Percentiles rank a stretch among this genome's conserved stretches.
Conservation (phyloP, 2,329 filamentous ascomycete genomes). For the Penicillium sp. region DNA sequence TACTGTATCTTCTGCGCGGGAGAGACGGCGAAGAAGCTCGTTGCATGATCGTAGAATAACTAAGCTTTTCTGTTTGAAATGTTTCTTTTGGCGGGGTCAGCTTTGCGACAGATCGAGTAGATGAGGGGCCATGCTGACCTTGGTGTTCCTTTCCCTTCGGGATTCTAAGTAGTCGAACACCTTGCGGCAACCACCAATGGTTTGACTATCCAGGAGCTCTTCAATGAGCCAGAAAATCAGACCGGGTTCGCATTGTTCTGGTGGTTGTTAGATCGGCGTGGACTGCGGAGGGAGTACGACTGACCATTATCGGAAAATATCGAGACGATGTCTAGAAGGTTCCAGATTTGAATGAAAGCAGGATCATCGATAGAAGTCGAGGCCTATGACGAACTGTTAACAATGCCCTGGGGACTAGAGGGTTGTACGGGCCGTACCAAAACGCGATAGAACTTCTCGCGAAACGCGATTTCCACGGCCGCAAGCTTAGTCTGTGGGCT, state of each 20-base stretch:
- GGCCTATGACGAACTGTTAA: constrained; percentile 45
- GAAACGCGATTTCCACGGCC: constrained; percentile 72
- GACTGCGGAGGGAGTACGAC: constrained; percentile 23
- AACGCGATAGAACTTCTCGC: constrained; percentile 68
- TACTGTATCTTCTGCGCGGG: constrained; percentile 90
- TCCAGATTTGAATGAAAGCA: constrained; percentile 78
- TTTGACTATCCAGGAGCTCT: constrained; percentile 91
- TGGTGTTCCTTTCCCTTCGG: constrained; percentile 75
- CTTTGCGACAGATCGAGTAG: constrained; percentile 1
- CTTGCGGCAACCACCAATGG: constrained; percentile 77
- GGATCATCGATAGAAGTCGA: constrained; percentile 66
- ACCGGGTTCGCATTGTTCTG: constrained; percentile 60
- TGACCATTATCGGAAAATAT: constrained; percentile 74
- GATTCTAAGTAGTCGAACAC: constrained; percentile 96
- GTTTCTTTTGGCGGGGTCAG: constrained; percentile 39
- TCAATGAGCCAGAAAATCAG: constrained; percentile 86
- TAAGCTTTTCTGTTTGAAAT: constrained; percentile 74
- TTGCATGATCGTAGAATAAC: constrained; percentile 92
- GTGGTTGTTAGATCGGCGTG: constrained; percentile 16
- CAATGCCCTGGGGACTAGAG: neutral
- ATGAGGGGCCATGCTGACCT: constrained; percentile 41
- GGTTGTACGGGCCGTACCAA: constrained; percentile 52
- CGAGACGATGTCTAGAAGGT: constrained; percentile 82
- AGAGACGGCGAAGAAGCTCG: constrained; percentile 82
- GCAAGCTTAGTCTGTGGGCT: constrained; percentile 52